Evolutionary conservation across 2,329 filamentous ascomycete species (phyloP), one percentile per base, ranked within the genome.

Genomic region (Paradendryphiella salina): DNA sequence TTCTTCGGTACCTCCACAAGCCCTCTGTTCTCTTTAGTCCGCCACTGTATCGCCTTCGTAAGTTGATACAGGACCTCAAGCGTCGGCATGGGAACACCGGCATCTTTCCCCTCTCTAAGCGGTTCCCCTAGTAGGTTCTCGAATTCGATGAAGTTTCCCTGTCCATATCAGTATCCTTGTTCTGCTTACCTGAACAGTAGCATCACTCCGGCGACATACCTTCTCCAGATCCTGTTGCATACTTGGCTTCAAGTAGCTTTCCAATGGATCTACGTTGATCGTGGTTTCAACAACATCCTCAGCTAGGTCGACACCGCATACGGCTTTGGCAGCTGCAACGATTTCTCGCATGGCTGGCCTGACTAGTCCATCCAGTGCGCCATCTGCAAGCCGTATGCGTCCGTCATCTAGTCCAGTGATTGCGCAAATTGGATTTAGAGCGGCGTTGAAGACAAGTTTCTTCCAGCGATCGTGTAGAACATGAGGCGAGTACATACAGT

Each of bases 51-150:
- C 0, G 73, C 76, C 59, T 75, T 76, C 8, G 79, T 69, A 23
- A 82, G 60, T 2, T 73, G 71, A 59, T 82, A 83, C 1, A 84
- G 56, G 5, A 76, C 73, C 47, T 71, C 67, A 26, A 84, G 64
- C 13, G 76, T 80, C 0, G 81, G 80, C 69, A 78, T 79, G 1
- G 70, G 50, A 1, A 84, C 79, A 1, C 80, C 80, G 0, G 72
- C 65, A 26, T 63, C 64, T 55, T 76, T 75, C 0, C 76, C 82
- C 57, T 80, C 81, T 2, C 78, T 69, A 37, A 84, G 52, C n/a
- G 81, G 80, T 69, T 84, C 82, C 1, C 81, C 81, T 3, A 84
- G 65, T 29, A 84, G 75, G 54, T 79, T 82, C 62, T 84, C 81
- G 39, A 78, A 76, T 64, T 85, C 82, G 51, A 81, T 79, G 44